Conservation (phyloP, 2,329 filamentous ascomycete genomes). For the Ophiosphaerella korrae region DNA sequence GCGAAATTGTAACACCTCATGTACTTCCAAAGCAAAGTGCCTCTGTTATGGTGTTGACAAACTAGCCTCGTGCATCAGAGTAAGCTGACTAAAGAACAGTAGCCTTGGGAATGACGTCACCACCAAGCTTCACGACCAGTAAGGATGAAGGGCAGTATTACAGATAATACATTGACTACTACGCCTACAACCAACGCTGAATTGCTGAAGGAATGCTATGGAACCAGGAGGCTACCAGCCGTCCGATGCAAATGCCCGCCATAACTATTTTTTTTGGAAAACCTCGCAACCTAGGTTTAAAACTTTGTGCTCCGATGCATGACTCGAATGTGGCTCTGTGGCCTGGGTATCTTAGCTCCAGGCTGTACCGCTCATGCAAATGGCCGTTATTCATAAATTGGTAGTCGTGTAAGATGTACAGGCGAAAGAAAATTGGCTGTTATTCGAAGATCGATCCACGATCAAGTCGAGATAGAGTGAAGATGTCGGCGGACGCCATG, state of each 20-base stretch:
- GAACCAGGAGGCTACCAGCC: conserved; percentile 10
- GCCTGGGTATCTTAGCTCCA: conserved; percentile 44
- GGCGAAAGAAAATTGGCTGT: conserved; percentile 23
- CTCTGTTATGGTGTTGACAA: too few relatives aligned
- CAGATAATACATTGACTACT: conserved; percentile 8
- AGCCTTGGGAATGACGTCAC: neutral
- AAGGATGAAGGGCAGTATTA: neutral
- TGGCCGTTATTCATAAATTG: conserved; percentile 34
- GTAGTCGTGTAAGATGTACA: conserved; percentile 25
- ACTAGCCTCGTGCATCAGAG: too few relatives aligned
- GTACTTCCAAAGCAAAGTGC: too few relatives aligned
- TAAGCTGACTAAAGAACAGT: too few relatives aligned
- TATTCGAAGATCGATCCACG: conserved; percentile 18
- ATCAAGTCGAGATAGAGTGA: conserved; percentile 46
- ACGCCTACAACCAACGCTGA: conserved; percentile 18
- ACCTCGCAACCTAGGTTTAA: conserved; percentile 7
- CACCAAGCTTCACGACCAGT: neutral
- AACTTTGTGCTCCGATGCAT: conserved; percentile 27
- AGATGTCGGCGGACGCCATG: conserved; percentile 42
- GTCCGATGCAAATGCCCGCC: conserved; percentile 18
- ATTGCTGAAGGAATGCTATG: conserved; percentile 19
- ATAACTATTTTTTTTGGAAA: conserved; percentile 15
- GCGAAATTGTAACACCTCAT: too few relatives aligned
- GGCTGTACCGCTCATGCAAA: conserved; percentile 38
- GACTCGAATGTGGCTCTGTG: conserved; percentile 26